Evolutionary conservation across 2,329 filamentous ascomycete genomes (phyloP).

Genomic region (Metarhizium guizhouense): DNA sequence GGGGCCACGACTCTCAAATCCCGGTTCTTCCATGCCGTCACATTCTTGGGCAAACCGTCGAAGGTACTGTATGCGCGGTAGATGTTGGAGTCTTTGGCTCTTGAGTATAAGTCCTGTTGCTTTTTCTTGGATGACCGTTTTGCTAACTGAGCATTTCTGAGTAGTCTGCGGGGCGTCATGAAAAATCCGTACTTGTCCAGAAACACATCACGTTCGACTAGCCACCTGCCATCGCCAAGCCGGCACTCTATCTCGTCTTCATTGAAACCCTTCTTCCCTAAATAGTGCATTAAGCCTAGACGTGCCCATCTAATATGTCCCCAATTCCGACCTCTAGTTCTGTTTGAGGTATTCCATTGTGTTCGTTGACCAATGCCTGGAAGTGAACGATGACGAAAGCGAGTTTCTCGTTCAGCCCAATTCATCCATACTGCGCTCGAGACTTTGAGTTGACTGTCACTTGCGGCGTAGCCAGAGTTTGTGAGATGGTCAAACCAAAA

Average conservation of each 20-base stretch:
- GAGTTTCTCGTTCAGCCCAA: conserved; percentile 17
- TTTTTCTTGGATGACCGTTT: conserved; percentile 6
- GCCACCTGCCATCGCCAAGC: conserved; percentile 14
- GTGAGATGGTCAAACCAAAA: conserved; percentile 21
- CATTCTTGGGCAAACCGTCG: conserved; percentile 14
- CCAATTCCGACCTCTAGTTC: conserved; percentile 10
- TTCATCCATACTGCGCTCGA: conserved; percentile 21
- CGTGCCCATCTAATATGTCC: conserved; percentile 14
- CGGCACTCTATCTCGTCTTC: conserved; percentile 15
- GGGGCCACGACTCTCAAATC: conserved; percentile 19
- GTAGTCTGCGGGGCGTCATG: conserved; percentile 11
- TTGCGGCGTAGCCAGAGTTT: conserved; percentile 17
- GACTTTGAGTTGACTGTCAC: conserved; percentile 18
- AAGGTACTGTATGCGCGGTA: conserved; percentile 20
- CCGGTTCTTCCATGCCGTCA: conserved; percentile 15
- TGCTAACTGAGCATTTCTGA: not conserved
- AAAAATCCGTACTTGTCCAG: conserved; percentile 14
- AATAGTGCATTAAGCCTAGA: conserved; percentile 14
- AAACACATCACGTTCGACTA: conserved; percentile 13
- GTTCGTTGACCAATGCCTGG: conserved; percentile 14
- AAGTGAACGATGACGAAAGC: conserved; percentile 14
- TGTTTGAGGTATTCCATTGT: conserved; percentile 14
- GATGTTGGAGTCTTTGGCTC: conserved; percentile 16
- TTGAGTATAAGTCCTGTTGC: conserved; percentile 4
- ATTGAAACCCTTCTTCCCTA: conserved; percentile 16